Conservation (phyloP, 495 filamentous ascomycete species). For the Gamarada debralockiae region DNA sequence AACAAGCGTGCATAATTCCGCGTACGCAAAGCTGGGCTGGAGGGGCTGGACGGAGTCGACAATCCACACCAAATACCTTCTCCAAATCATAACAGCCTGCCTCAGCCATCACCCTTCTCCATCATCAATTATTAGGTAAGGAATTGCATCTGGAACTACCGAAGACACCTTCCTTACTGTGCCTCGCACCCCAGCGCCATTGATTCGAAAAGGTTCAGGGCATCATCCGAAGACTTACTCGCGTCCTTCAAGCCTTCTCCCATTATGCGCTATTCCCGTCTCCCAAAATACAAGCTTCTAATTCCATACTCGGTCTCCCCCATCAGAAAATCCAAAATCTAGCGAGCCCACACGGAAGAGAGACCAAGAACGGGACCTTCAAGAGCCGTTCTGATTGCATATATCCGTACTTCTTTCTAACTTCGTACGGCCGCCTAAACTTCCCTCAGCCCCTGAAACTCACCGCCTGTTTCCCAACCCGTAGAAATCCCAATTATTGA, state of each 20-base stretch:
- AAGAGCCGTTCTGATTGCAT: slow-evolving; percentile 17
- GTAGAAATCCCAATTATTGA: too few species aligned
- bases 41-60: background rate
- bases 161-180: too few species aligned
- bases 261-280: background rate
- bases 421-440: background rate
- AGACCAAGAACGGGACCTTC: slow-evolving; percentile 10
- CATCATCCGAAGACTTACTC: background rate
- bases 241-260: background rate
- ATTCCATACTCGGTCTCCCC: too few species aligned
- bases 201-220: too few species aligned
- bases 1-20: slow-evolving; percentile 21
- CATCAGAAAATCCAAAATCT: too few species aligned
- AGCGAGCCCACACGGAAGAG: slow-evolving; percentile 1
- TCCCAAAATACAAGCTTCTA: background rate
- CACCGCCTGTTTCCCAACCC: slow-evolving; percentile 17
- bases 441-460: slow-evolving; percentile 20
- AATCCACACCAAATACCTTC: background rate
- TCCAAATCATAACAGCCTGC: background rate
- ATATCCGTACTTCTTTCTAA: background rate
- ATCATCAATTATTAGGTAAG: background rate
- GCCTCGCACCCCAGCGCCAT: too few species aligned
- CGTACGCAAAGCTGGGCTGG: slow-evolving; percentile 4
- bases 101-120: slow-evolving; percentile 1
- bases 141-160: too few species aligned